Evolutionary conservation across 2,329 filamentous ascomycete species (phyloP).

Genomic region (Colletotrichum graminicola): DNA sequence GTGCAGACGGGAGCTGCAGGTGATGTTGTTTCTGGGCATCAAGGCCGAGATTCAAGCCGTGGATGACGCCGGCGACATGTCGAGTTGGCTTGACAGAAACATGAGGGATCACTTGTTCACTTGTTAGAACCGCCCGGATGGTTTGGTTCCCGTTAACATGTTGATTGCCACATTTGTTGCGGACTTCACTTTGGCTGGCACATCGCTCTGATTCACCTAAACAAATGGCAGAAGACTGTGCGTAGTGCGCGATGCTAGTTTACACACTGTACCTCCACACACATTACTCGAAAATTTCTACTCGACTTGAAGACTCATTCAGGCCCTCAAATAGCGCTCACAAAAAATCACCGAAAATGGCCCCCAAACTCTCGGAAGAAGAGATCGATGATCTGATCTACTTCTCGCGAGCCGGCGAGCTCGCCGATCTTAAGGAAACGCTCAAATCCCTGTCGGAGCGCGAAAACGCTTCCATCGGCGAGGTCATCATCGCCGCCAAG

Average conservation of each 20-base stretch:
- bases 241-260: not conserved
- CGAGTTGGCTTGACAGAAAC: conserved; percentile 62
- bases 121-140: rapidly evolving
- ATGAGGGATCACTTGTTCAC: conserved; percentile 45
- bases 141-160: too few species aligned
- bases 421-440: conserved; percentile 71
- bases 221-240: conserved; percentile 22
- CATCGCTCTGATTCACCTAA: conserved; percentile 1
- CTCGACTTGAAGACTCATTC: conserved; percentile 18
- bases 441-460: conserved; percentile 72
- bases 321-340: conserved; percentile 16
- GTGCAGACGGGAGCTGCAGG: conserved; percentile 71
- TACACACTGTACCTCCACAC: conserved; percentile 41
- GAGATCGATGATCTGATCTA: conserved; percentile 94
- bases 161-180: not conserved
- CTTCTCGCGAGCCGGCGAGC: conserved; percentile 82
- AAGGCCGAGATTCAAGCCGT: conserved; percentile 85
- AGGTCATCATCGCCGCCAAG: conserved; percentile 76
- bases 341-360: conserved; percentile 51
- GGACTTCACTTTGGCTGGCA: not conserved
- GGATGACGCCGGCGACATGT: conserved; percentile 66
- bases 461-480: conserved; percentile 69
- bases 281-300: conserved; percentile 41
- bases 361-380: conserved; percentile 75
- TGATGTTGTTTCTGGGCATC: conserved; percentile 79